Conservation (phyloP, 495 filamentous ascomycete genomes). For the Aspergillus bertholletiae region DNA sequence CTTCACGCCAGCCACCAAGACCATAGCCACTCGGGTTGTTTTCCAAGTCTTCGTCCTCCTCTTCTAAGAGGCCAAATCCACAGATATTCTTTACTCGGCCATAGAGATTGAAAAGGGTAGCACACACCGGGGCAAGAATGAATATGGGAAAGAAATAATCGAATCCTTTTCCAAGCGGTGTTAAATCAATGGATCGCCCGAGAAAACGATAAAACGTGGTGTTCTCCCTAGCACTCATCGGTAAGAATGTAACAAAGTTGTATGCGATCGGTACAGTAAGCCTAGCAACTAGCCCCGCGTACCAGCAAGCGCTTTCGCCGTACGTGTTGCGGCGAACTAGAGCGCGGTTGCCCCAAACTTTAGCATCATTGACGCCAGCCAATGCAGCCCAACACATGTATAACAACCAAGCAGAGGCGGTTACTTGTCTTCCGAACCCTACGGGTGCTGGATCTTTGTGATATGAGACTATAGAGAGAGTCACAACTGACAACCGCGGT, state of each 20-base stretch:
- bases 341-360: conserved; percentile 91
- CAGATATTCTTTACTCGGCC: conserved; percentile 70
- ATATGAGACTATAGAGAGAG: conserved; percentile 80
- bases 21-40: conserved; percentile 63
- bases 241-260: conserved; percentile 91
- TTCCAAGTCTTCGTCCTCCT: conserved; percentile 70
- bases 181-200: conserved; percentile 79
- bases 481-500: conserved; percentile 75
- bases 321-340: conserved; percentile 88
- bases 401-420: conserved; percentile 81
- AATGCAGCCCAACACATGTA: conserved; percentile 91
- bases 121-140: conserved; percentile 77
- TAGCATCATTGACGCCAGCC: conserved; percentile 79
- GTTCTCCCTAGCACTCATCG: conserved; percentile 55
- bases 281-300: conserved; percentile 82
- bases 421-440: conserved; percentile 78
- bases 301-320: conserved; percentile 90
- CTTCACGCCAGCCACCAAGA: conserved; percentile 87
- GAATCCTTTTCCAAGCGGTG: conserved; percentile 77
- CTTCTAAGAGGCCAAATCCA: conserved; percentile 73
- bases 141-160: conserved; percentile 84
- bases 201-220: conserved; percentile 88
- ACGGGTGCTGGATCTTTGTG: conserved; percentile 63
- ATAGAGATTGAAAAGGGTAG: conserved; percentile 84
- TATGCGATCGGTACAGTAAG: conserved; percentile 89